Evolutionary conservation across 2,329 filamentous ascomycete species (phyloP).

Genomic region (Didymella pomorum): DNA sequence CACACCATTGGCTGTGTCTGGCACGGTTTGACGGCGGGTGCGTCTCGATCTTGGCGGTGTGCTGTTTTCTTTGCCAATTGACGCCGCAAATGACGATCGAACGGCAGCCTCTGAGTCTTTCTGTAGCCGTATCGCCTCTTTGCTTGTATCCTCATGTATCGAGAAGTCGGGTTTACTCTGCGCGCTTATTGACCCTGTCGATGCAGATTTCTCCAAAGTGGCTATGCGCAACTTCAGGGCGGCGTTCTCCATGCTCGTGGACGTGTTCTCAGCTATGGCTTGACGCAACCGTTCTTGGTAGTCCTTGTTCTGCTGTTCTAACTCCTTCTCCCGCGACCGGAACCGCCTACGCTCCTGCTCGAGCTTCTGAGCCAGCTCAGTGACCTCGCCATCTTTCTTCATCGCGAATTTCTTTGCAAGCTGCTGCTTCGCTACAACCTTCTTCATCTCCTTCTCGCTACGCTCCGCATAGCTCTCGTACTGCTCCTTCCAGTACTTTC

Average conservation of each 20-base stretch:
- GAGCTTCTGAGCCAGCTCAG: constrained; percentile 70
- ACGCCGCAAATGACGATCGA: constrained; percentile 26
- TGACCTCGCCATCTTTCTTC: constrained; percentile 76
- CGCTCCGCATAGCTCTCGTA: constrained; percentile 77
- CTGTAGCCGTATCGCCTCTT: constrained; percentile 25
- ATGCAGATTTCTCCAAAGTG: constrained; percentile 36
- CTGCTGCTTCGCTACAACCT: constrained; percentile 80
- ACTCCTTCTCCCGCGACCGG: constrained; percentile 68
- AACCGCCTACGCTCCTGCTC: constrained; percentile 73
- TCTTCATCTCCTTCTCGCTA: constrained; percentile 76
- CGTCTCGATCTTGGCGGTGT: constrained; percentile 36
- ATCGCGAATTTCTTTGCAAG: constrained; percentile 80
- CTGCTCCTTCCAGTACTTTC: constrained; percentile 81
- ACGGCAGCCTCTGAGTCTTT: constrained; percentile 19
- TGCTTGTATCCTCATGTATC: constrained; percentile 44
- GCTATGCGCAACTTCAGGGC: constrained; percentile 45
- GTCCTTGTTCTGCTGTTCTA: constrained; percentile 65
- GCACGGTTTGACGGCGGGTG: constrained; percentile 35
- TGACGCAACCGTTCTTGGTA: constrained; percentile 49
- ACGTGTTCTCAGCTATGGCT: constrained; percentile 44
- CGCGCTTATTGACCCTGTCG: constrained; percentile 24
- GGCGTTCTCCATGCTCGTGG: constrained; percentile 45
- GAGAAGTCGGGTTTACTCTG: constrained; percentile 36
- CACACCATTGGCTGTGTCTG: constrained; percentile 27
- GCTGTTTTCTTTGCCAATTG: constrained; percentile 44